These are phyloP conservation scores for Xylariaceae sp. DNA, from an alignment of 2,329 filamentous ascomycete genomes.

Conservation along the genomic window DNA sequence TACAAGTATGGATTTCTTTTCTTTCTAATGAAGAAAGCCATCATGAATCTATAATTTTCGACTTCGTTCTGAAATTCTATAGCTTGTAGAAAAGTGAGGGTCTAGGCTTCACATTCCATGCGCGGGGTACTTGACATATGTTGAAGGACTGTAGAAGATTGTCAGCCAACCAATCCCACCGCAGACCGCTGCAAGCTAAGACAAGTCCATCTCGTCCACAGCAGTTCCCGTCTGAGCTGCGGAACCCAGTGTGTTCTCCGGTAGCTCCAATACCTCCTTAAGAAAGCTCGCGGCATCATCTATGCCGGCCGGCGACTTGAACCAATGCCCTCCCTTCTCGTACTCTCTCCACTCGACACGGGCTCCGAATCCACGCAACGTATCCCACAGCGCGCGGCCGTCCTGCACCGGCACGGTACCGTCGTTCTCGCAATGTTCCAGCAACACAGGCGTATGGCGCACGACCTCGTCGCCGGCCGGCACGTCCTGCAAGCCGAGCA, in stretches of 20 bases:
- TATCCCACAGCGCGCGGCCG: conserved; percentile 42
- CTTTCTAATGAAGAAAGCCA: no score
- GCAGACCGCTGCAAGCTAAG: no score
- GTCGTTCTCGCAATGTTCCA: conserved; percentile 52
- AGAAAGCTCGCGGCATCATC: conserved; percentile 46
- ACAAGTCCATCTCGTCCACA: no score
- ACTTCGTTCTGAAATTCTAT: no score
- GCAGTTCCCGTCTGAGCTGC: no score
- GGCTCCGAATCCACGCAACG: conserved; percentile 42
- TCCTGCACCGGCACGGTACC: conserved; percentile 42
- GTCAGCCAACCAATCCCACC: no score
- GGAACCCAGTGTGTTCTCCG: neutral
- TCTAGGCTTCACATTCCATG: no score
- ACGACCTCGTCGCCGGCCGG: conserved; percentile 36
- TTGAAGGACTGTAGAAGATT: no score
- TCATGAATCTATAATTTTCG: no score
- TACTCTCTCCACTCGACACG: conserved; percentile 48
- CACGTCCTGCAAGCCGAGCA: conserved; percentile 34
- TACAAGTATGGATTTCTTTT: no score
- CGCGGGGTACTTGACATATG: no score
- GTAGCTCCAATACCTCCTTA: conserved; percentile 1
- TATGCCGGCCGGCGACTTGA: conserved; percentile 47
- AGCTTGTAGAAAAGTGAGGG: no score
- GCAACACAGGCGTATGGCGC: conserved; percentile 46
- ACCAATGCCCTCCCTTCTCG: conserved; percentile 47